Conservation (phyloP, 1,139 yeast genomes). For the Yamadazyma conglobata region DNA sequence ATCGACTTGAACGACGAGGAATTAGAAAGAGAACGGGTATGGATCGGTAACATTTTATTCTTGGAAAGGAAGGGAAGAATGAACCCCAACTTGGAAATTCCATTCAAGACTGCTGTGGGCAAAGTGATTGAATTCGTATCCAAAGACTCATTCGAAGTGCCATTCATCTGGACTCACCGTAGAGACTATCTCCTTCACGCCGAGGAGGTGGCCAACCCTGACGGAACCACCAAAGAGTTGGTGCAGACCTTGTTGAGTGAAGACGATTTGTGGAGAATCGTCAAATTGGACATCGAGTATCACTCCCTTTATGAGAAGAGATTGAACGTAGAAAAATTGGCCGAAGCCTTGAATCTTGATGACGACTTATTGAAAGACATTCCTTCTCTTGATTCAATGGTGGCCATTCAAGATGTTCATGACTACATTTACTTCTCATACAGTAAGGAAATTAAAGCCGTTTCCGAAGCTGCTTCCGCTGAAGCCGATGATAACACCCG, state of each 20-base stretch:
- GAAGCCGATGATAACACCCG: constrained; percentile 12
- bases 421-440: constrained; percentile 82
- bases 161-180: constrained; percentile 95
- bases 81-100: constrained; percentile 45
- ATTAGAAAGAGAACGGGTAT: constrained; percentile 65
- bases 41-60: constrained; percentile 65
- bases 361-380: constrained; percentile 62
- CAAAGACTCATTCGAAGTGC: constrained; percentile 82
- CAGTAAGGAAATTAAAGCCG: constrained; percentile 63
- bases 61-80: constrained; percentile 45
- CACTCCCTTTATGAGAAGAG: constrained; percentile 82
- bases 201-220: constrained; percentile 49
- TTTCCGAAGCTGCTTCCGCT: constrained; percentile 17
- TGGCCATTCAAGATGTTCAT: constrained; percentile 82
- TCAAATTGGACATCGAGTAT: constrained; percentile 81
- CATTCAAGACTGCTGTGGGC: constrained; percentile 68
- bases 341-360: constrained; percentile 49
- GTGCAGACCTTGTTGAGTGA: constrained; percentile 62
- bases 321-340: constrained; percentile 56
- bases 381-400: constrained; percentile 58
- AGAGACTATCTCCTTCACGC: constrained; percentile 76
- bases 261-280: constrained; percentile 91
- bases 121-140: constrained; percentile 77
- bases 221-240: constrained; percentile 35
- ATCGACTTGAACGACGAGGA: constrained; percentile 70